These are phyloP conservation scores for Cladosporium sp. DNA, from an alignment of 2,329 filamentous ascomycete species.

Conservation along the genomic window DNA sequence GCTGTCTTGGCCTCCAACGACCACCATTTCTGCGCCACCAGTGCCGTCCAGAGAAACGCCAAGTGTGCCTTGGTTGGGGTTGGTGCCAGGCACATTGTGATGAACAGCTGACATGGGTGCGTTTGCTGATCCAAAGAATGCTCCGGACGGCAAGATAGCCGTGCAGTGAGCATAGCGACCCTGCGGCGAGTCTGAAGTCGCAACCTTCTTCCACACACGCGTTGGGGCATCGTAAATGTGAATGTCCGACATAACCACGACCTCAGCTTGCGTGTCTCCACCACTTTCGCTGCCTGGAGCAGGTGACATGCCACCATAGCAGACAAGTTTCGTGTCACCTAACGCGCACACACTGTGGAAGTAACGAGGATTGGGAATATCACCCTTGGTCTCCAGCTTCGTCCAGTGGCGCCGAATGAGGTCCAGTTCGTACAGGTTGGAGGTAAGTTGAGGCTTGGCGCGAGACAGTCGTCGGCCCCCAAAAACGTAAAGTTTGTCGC, in stretches of 20 bases:
- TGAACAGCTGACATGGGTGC: conserved; percentile 85
- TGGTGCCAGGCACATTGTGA: conserved; percentile 80
- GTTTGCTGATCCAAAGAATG: conserved; percentile 79
- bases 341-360: conserved; percentile 95
- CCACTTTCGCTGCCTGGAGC: conserved; percentile 59
- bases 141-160: conserved; percentile 83
- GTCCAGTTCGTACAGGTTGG: conserved; percentile 91
- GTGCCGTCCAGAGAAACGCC: conserved; percentile 86
- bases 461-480: conserved; percentile 85
- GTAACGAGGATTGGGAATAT: conserved; percentile 87
- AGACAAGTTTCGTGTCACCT: conserved; percentile 94
- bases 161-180: conserved; percentile 97
- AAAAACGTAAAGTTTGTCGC: conserved; percentile 96
- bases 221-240: conserved; percentile 89
- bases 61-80: conserved; percentile 82
- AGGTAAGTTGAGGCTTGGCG: conserved; percentile 79
- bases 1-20: conserved; percentile 94
- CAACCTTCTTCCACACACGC: conserved; percentile 79
- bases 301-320: conserved; percentile 97
- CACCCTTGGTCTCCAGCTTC: conserved; percentile 79
- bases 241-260: conserved; percentile 97
- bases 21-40: conserved; percentile 94
- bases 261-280: conserved; percentile 60
- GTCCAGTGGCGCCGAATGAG: conserved; percentile 90
- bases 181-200: conserved; percentile 75